These are phyloP conservation scores for Hypoxylon lienhwacheense DNA, from an alignment of 495 filamentous ascomycete genomes.

Conservation along the genomic window DNA sequence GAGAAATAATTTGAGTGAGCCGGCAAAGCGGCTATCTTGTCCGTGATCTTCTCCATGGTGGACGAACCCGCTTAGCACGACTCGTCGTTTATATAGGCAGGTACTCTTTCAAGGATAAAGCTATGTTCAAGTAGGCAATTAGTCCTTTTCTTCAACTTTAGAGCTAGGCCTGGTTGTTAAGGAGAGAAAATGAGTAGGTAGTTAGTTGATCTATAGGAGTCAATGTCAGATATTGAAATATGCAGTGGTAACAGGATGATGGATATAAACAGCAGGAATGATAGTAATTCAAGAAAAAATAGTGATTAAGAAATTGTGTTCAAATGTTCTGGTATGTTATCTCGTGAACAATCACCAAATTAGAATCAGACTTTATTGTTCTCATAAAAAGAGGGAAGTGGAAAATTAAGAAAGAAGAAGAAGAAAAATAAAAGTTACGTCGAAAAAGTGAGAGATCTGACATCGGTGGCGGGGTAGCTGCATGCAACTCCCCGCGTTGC, in stretches of 20 bases:
- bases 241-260: too few species aligned
- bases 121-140: not conserved
- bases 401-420: too few species aligned
- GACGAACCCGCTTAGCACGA: not conserved
- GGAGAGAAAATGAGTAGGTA: too few species aligned
- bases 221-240: too few species aligned
- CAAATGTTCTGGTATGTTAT: too few species aligned
- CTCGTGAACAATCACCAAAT: too few species aligned
- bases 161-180: too few species aligned
- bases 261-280: not conserved
- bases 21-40: conserved; percentile 92
- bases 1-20: conserved; percentile 85
- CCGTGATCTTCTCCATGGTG: conserved; percentile 86
- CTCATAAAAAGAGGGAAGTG: too few species aligned
- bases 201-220: too few species aligned
- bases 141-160: not conserved
- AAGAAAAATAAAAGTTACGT: conserved; percentile 15
- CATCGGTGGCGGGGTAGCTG: conserved; percentile 31
- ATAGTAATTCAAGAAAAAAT: not conserved
- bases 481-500: conserved; percentile 25
- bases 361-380: too few species aligned
- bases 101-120: not conserved
- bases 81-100: not conserved
- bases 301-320: too few species aligned
- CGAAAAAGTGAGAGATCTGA: conserved; percentile 8